Base-by-base conservation (phyloP, 2,329 filamentous ascomycete genomes). In the Cadophora malorum region DNA sequence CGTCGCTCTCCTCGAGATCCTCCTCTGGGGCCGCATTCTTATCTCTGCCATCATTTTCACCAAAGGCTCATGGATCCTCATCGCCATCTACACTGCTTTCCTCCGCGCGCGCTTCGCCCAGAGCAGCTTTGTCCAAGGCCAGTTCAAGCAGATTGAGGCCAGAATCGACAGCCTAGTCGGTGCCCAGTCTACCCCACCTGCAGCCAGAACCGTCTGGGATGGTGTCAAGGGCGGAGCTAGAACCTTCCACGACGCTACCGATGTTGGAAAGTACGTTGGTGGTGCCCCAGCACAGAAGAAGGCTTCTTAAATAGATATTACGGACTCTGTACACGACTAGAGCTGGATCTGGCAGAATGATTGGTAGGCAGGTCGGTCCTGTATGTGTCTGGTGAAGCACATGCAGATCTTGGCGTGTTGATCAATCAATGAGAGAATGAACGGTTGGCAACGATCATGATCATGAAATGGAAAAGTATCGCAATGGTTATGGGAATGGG, bases 41-140 rank as follows among this genome's bases (percentile, higher is more conserved):
- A 81, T 94, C 65, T 91, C 92, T 38, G 93, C 93, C 70, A 82
- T 98, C 71, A 84, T 96, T 74, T 98, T 98, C 88, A 89, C 90
- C 82, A 93, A 91, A 80, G 91, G 93, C 74, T 96, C 93, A 71
- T 97, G 95, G 93, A 89, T 97, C 77, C 85, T 98, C 63, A 82
- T 99, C 69, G 83, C 83, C 69, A 80, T 97, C 79, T 99, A 98
- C 87, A 94, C 94, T 72, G 86, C 89, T 75, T 99, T 99, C 86
- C 88, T 98, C 79, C 93, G 96, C 74, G 92, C 94, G 52, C 90
- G 96, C 77, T 95, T 91, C 82, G 85, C 90, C 67, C 95, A 98
- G 86, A 97, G 93, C 86, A 88, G 84, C 72, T 97, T 98, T 78
- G 92, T 98, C n/a, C 93, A 97, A 84, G 88, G 86, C 76, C 90